Percentiles rank a stretch among this genome's conserved stretches.
Evolutionary conservation across 31 red algal genomes (phyloP).

Genomic region (Odonthalia washingtoniensis): DNA sequence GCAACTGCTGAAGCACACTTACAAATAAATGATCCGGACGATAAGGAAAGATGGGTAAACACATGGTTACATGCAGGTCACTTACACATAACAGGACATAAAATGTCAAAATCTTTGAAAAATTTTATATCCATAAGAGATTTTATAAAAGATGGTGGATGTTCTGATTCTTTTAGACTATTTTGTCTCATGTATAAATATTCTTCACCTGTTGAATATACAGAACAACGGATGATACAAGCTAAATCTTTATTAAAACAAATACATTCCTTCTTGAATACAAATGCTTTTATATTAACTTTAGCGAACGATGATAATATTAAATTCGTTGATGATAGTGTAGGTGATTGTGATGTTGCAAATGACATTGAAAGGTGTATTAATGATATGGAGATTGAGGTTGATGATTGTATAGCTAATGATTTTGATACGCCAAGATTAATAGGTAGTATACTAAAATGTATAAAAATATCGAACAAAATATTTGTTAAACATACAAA

Average conservation of each 20-base stretch:
- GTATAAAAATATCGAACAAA: not conserved
- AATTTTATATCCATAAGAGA: slow-evolving; percentile 76
- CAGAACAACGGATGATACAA: slow-evolving; percentile 49
- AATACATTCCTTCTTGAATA: not conserved
- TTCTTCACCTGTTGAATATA: slow-evolving; percentile 64
- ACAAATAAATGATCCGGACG: not conserved
- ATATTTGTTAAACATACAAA: not conserved
- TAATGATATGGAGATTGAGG: slow-evolving; percentile 15
- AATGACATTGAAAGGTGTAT: slow-evolving; percentile 18
- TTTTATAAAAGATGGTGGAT: slow-evolving; percentile 64
- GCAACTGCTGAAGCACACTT: slow-evolving; percentile 7
- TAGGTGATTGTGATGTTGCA: slow-evolving; percentile 20
- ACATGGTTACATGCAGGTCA: slow-evolving; percentile 86
- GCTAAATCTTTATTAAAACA: slow-evolving; percentile 37
- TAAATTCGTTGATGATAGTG: not conserved
- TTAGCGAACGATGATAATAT: not conserved
- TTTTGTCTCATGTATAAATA: slow-evolving; percentile 86
- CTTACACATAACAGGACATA: slow-evolving; percentile 62
- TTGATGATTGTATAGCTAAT: slow-evolving; percentile 59
- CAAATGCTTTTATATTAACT: not conserved
- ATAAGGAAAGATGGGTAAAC: slow-evolving; percentile 56
- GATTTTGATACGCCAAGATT: slow-evolving; percentile 72
- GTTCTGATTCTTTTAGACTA: slow-evolving; percentile 74
- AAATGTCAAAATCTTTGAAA: slow-evolving; percentile 90
- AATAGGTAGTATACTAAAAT: not conserved